These are phyloP conservation scores for Sergeia podlipaevii DNA, from an alignment of 208 protist species.

Conservation along the genomic window DNA sequence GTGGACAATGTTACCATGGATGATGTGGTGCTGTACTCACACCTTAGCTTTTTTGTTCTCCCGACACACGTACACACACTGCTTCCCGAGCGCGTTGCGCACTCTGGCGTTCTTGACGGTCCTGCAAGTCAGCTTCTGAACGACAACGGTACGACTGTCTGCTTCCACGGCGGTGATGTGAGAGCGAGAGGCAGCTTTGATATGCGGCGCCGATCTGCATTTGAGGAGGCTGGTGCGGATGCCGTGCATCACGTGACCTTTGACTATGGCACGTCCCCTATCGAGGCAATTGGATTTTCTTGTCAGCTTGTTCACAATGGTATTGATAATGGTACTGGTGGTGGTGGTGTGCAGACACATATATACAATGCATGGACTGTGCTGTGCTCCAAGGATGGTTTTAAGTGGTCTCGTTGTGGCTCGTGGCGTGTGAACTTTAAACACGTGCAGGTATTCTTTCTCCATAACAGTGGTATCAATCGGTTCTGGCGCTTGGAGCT, in stretches of 20 bases:
- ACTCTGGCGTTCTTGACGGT: constrained; percentile 1
- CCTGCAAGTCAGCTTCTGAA: too few species aligned
- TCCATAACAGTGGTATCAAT: too few species aligned
- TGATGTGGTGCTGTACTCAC: constrained; percentile 2
- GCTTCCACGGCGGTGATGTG: too few species aligned
- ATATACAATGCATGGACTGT: constrained; percentile 15
- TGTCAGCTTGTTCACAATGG: not conserved
- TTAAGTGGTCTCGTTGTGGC: constrained; percentile 19
- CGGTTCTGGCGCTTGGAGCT: constrained; percentile 33
- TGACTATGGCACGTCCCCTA: constrained; percentile 7
- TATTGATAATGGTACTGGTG: too few species aligned
- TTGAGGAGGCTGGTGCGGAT: too few species aligned
- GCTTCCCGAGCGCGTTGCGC: not conserved
- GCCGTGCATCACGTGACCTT: constrained; percentile 12
- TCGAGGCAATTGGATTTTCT: constrained; percentile 6
- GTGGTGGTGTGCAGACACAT: too few species aligned
- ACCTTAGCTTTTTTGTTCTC: constrained; percentile 1
- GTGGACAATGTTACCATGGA: too few species aligned
- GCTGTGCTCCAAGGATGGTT: constrained; percentile 39
- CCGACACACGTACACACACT: not conserved
- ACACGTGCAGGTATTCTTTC: too few species aligned
- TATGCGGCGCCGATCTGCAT: too few species aligned
- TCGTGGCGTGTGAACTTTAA: constrained; percentile 14
- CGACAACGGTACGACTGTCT: too few species aligned
- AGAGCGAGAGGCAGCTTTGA: too few species aligned